phyloP scores from a whole-genome alignment of 441 rosid genomes.

The Lepidium campestre region DNA sequence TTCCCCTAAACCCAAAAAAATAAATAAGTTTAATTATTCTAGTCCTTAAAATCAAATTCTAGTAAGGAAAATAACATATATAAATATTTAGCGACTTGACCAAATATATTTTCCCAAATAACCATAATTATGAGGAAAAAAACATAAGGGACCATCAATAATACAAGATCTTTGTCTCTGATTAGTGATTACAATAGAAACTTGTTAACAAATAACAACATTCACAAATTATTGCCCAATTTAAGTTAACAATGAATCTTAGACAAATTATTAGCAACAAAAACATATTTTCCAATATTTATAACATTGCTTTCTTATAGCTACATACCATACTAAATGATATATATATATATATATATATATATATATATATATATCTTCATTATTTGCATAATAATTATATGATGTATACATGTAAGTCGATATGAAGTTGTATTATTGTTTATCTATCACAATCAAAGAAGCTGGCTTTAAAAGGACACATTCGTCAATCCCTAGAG shows the following conservation, averaged over 20 bases:
- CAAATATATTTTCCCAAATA: no score
- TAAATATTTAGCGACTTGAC: no score
- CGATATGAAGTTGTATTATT: neutral
- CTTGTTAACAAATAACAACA: neutral
- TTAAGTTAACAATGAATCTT: neutral
- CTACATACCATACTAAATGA: neutral
- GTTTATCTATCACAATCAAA: conserved; percentile 16
- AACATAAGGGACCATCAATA: neutral
- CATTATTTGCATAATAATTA: neutral
- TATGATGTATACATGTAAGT: neutral
- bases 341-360: no score
- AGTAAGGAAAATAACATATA: no score
- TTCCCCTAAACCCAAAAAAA: no score
- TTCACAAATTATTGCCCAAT: neutral
- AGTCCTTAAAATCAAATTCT: no score
- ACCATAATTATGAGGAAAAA: no score
- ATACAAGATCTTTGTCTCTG: neutral
- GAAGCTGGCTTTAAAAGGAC: conserved; percentile 20
- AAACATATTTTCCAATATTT: neutral
- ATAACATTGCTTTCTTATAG: neutral
- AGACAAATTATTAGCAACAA: neutral
- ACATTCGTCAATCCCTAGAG: conserved; percentile 22
- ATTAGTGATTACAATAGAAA: neutral
- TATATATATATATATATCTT: neutral
- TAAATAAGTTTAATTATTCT: no score